Base-by-base conservation (phyloP, 495 filamentous ascomycete species). In the Copromyces sp. region DNA sequence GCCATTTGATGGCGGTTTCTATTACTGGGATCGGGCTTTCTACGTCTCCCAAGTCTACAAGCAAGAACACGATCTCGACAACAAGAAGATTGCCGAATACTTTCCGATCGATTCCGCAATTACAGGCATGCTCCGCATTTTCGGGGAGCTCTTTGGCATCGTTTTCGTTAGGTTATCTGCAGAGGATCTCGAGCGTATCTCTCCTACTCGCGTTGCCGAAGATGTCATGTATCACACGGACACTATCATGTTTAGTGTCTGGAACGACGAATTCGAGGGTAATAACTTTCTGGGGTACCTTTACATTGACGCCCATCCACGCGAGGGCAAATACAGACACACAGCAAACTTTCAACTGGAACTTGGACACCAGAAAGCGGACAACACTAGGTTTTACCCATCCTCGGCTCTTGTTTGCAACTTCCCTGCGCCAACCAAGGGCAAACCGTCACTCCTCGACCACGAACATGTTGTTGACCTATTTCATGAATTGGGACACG, bases 1-100 rank as follows among this genome's bases (percentile, higher is more conserved):
- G 38, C 79, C 82, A 3, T 86, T 88, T 41, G 90, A 94, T 77
- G 90, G 88, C 38, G 89, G 89, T 74, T 97, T 95, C 78, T 98
- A 93, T 76, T 88, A 97, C 53, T 99, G 95, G 95, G 95, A 99
- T 72, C 84, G 87, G 73, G 80, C 85, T 17, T 89, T 89, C 81
- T 99, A 99, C 81, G 92, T 97, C 81, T 90, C 93, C 4, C 81
- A 98, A 80, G 92, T 98, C 92, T 87, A 97, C 12, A 94, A 98
- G 85, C 89, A 93, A 77, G 92, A 98, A 75, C 97, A 91, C 79
- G 89, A 87, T 73, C 88, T 99, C 40, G 94, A 99, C 78, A 92
- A 97, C 74, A 89, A 94, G 79, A 89, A 91, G 70, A 92, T 99
- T 76, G 89, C 95, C 32, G 94, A 99, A 80, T 98, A 95, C 82